phyloP scores from a whole-genome alignment of 2,329 filamentous ascomycete species.

The Trichoderma lentiforme region DNA sequence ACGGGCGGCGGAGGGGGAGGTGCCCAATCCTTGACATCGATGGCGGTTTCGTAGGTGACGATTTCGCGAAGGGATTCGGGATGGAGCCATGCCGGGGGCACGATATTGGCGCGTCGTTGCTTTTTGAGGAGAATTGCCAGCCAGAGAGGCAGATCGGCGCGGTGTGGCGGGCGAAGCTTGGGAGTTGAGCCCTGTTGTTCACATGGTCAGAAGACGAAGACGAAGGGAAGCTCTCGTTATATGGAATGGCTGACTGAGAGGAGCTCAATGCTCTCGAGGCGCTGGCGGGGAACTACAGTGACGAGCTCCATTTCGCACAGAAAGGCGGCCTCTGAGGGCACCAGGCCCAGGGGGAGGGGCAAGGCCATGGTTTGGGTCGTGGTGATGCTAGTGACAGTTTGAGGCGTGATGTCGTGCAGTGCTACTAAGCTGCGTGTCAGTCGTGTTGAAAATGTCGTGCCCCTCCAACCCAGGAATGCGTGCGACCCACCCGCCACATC shows the following conservation, averaged over 20 bases:
- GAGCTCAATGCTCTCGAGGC: conserved; percentile 79
- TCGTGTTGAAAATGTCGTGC: not conserved
- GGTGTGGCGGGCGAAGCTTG: conserved; percentile 74
- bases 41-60: conserved; percentile 74
- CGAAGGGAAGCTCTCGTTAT: not conserved
- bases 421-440: not conserved
- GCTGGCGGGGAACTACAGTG: conserved; percentile 86
- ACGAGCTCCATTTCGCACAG: conserved; percentile 97
- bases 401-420: not conserved
- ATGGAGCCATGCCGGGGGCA: conserved; percentile 85
- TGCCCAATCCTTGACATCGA: conserved; percentile 69
- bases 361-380: conserved; percentile 41
- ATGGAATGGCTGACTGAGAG: conserved; percentile 62
- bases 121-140: conserved; percentile 92
- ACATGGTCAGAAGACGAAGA: not conserved
- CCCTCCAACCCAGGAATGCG: conserved; percentile 7
- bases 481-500: not conserved
- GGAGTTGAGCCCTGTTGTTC: conserved; percentile 71
- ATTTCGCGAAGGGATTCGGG: conserved; percentile 71
- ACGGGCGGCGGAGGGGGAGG: conserved; percentile 67
- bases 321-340: conserved; percentile 86
- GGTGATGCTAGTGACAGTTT: not conserved
- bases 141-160: conserved; percentile 82
- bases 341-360: conserved; percentile 56
- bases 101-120: conserved; percentile 88